A percentile compares a stretch with the other conserved stretches of the same genome.
phyloP scores from a whole-genome alignment of 192 early-diverging fungal species.

The Umbelopsis ramanniana region DNA sequence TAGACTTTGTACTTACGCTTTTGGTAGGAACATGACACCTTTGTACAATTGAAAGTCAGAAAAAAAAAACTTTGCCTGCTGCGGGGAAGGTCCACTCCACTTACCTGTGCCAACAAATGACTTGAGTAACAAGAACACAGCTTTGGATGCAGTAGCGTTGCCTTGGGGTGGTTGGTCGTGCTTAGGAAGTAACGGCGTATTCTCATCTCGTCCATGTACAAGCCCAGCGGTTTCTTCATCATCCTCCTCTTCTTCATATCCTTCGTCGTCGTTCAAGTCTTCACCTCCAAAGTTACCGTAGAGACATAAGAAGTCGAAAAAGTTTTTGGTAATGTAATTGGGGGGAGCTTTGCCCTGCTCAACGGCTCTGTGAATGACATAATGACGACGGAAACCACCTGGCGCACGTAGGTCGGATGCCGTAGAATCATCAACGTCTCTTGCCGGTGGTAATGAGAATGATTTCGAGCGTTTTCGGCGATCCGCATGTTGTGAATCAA shows the following conservation, averaged over 20 bases:
- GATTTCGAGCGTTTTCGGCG: slow-evolving; percentile 45
- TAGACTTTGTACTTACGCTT: slow-evolving; percentile 50
- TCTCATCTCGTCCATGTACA: slow-evolving; percentile 15
- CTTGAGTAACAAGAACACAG: slow-evolving; percentile 79
- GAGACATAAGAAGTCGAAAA: slow-evolving; percentile 92
- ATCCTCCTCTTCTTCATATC: slow-evolving; percentile 31
- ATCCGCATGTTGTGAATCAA: slow-evolving; percentile 51
- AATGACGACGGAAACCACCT: slow-evolving; percentile 89
- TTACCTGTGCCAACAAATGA: slow-evolving; percentile 79
- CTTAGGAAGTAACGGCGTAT: neutral
- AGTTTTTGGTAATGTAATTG: slow-evolving; percentile 84
- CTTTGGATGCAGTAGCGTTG: slow-evolving; percentile 71
- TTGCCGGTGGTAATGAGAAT: slow-evolving; percentile 45
- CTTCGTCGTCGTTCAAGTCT: slow-evolving; percentile 80
- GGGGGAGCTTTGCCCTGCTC: slow-evolving; percentile 72
- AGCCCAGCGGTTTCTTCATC: slow-evolving; percentile 20
- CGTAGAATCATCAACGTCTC: slow-evolving; percentile 54
- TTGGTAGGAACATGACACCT: slow-evolving; percentile 68
- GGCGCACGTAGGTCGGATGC: slow-evolving; percentile 66
- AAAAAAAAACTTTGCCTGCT: neutral
- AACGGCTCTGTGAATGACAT: slow-evolving; percentile 75
- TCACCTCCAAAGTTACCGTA: slow-evolving; percentile 95
- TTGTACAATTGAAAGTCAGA: neutral
- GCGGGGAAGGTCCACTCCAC: neutral
- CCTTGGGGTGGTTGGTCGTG: slow-evolving; percentile 36